Evolutionary conservation across 768 basidiomycete genomes (phyloP).

Genomic region (Filobasidium floriforme): DNA sequence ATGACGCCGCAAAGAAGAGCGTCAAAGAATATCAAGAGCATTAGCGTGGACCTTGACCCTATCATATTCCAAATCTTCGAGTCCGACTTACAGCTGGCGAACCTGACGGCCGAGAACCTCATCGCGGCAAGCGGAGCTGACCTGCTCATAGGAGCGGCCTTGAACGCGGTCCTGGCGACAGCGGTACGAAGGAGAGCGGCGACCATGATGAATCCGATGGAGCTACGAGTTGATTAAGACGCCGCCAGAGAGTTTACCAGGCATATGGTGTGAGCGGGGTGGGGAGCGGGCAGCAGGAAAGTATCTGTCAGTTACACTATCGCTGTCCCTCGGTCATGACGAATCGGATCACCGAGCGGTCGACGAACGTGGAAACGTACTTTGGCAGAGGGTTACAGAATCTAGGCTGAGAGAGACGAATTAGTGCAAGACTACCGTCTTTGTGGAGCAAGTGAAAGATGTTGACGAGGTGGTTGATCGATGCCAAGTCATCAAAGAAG

Average conservation of each 20-base stretch:
- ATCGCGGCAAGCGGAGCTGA: not conserved
- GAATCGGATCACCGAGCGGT: no score
- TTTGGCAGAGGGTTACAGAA: no score
- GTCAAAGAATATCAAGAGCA: not conserved
- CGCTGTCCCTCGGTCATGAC: not conserved
- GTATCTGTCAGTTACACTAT: not conserved
- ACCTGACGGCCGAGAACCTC: slow-evolving; percentile 15
- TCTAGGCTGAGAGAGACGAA: no score
- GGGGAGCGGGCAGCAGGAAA: not conserved
- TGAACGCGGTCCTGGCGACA: not conserved
- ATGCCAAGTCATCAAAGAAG: no score
- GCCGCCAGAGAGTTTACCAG: not conserved
- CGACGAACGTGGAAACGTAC: no score
- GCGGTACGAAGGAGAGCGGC: slow-evolving; percentile 4
- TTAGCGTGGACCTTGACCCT: not conserved
- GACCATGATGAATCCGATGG: not conserved
- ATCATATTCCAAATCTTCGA: not conserved
- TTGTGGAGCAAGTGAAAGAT: no score
- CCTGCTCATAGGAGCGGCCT: not conserved
- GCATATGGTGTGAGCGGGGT: not conserved
- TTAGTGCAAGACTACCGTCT: no score
- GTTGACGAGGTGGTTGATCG: no score
- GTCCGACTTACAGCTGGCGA: slow-evolving; percentile 14
- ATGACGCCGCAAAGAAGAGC: not conserved
- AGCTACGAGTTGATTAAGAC: not conserved